Conservation (phyloP, 2,329 filamentous ascomycete genomes). For the Talaromyces sp. region DNA sequence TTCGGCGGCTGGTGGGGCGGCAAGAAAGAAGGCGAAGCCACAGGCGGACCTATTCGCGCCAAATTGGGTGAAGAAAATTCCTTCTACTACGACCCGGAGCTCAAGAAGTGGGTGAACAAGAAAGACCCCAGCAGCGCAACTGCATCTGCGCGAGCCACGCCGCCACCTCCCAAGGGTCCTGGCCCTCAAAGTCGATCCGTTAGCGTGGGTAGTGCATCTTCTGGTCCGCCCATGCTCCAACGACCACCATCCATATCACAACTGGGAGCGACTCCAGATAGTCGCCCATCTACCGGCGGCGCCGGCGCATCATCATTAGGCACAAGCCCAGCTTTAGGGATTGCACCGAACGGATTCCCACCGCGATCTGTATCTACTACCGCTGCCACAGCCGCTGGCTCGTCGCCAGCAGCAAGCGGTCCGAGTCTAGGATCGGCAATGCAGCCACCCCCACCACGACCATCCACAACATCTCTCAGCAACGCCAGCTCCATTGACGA, state of each 20-base stretch:
- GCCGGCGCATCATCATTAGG: constrained; percentile 26
- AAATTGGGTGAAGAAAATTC: constrained; percentile 92
- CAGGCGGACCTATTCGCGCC: constrained; percentile 67
- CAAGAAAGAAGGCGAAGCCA: constrained; percentile 59
- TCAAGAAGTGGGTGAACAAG: constrained; percentile 98
- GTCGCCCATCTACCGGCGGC: constrained; percentile 32
- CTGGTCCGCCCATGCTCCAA: constrained; percentile 27
- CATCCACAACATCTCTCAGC: constrained; percentile 78
- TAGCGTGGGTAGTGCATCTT: constrained; percentile 54
- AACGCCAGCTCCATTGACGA: constrained; percentile 95
- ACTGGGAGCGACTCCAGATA: constrained; percentile 19
- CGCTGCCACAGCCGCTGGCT: constrained; percentile 25
- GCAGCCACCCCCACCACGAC: constrained; percentile 51
- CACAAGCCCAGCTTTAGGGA: constrained; percentile 29
- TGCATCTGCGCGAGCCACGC: constrained; percentile 58
- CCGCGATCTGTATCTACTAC: constrained; percentile 36
- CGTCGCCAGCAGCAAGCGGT: constrained; percentile 29
- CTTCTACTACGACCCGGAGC: constrained; percentile 92
- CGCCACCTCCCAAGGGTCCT: constrained; percentile 70
- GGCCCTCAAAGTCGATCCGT: constrained; percentile 50
- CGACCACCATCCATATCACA: constrained; percentile 16
- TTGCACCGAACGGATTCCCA: constrained; percentile 19
- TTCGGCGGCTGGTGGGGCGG: constrained; percentile 83
- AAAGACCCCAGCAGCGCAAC: constrained; percentile 68
- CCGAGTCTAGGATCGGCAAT: constrained; percentile 23